Conservation (phyloP, 2,329 filamentous ascomycete species). For the Scleromitrula shiraiana region DNA sequence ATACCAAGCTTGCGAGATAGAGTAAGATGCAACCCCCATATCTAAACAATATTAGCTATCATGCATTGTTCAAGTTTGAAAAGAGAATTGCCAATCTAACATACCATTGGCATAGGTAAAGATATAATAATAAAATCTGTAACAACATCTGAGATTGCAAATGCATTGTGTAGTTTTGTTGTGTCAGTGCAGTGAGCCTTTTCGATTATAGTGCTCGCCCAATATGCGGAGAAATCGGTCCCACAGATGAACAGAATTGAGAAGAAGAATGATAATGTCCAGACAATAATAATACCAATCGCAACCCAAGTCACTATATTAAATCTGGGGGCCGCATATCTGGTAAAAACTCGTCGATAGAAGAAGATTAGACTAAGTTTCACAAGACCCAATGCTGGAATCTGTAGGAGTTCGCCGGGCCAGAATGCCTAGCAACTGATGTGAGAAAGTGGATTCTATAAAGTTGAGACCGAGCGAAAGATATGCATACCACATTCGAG, state of each 20-base stretch:
- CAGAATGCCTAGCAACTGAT: constrained; percentile 2
- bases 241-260: constrained; percentile 7
- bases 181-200: constrained; percentile 5
- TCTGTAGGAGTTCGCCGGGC: constrained; percentile 4
- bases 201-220: constrained; percentile 2
- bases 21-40: not conserved
- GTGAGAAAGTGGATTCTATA: too few species aligned
- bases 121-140: constrained; percentile 1
- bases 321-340: not conserved
- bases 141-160: constrained; percentile 5
- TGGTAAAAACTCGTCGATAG: constrained; percentile 4
- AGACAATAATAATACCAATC: not conserved
- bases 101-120: constrained; percentile 5
- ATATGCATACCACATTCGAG: constrained; percentile 1
- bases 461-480: not conserved
- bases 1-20: constrained; percentile 2
- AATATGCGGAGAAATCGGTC: not conserved
- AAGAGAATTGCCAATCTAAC: not conserved
- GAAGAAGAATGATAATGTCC: constrained; percentile 4
- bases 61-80: not conserved
- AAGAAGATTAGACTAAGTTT: constrained; percentile 8
- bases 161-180: constrained; percentile 2
- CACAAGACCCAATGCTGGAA: constrained; percentile 2
- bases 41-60: not conserved
- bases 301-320: not conserved